Conservation (phyloP, 139 green algal species). For the Closterium sp. region DNA sequence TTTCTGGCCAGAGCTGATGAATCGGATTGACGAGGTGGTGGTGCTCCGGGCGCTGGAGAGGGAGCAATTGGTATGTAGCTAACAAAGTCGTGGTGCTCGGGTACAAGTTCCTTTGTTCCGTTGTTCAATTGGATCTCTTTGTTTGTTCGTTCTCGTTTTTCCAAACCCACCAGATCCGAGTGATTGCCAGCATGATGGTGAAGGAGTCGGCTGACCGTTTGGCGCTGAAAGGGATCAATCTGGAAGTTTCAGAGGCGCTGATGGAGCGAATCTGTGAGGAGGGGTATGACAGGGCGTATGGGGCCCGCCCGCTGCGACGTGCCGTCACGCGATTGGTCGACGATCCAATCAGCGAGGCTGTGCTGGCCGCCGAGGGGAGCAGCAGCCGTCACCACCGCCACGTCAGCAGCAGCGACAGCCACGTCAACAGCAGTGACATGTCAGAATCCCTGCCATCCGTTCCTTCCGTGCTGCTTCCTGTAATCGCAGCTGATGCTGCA, state of each 20-base stretch:
- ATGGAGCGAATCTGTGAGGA: constrained; percentile 50
- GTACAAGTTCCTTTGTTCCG: no score
- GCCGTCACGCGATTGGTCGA: constrained; percentile 56
- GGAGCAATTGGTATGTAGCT: no score
- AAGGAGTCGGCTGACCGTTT: constrained; percentile 86
- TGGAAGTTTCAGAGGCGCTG: constrained; percentile 50
- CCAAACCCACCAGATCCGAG: constrained; percentile 66
- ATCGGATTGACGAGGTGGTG: constrained; percentile 86
- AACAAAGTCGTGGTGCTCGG: no score
- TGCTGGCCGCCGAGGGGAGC: constrained; percentile 17
- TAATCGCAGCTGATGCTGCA: neutral
- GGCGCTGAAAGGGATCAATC: constrained; percentile 66
- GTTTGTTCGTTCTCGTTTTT: no score
- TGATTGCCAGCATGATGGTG: constrained; percentile 99
- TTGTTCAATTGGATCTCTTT: no score
- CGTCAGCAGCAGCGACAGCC: neutral
- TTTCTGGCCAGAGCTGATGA: constrained; percentile 82
- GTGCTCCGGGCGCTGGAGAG: constrained; percentile 99
- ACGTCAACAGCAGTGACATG: neutral
- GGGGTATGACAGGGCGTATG: constrained; percentile 57
- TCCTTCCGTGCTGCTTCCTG: neutral
- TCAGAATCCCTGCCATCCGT: neutral
- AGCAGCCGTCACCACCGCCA: neutral
- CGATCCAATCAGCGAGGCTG: constrained; percentile 55
- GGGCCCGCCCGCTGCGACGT: constrained; percentile 56